Evolutionary conservation across 371 early-diverging fungal species (phyloP).

Genomic region (Mortierella polycephala): DNA sequence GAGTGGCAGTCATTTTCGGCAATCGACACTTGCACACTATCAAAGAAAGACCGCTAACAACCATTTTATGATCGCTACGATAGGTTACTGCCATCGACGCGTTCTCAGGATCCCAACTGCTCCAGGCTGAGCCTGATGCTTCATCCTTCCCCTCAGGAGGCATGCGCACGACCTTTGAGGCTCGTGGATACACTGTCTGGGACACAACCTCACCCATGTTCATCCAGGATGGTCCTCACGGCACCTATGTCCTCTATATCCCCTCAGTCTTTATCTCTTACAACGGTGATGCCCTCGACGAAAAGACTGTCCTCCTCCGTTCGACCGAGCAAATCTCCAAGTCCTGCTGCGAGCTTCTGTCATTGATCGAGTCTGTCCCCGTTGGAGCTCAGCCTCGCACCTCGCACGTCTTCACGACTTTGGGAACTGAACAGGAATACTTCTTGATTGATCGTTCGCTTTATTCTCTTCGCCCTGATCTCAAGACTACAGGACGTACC

Average conservation of each 20-base stretch:
- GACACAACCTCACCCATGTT: conserved; percentile 97
- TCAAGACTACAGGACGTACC: conserved; percentile 96
- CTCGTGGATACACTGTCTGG: conserved; percentile 99
- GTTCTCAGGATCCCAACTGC: conserved; percentile 95
- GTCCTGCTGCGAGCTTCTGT: conserved; percentile 81
- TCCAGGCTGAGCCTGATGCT: conserved; percentile 99
- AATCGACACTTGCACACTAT: neutral
- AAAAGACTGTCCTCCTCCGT: conserved; percentile 96
- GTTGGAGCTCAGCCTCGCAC: conserved; percentile 71
- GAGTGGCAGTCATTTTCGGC: neutral
- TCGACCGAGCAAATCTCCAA: conserved; percentile 88
- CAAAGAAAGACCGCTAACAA: neutral
- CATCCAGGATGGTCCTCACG: conserved; percentile 92
- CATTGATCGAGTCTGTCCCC: conserved; percentile 73
- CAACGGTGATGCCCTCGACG: conserved; percentile 98
- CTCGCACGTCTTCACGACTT: conserved; percentile 86
- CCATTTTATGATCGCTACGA: neutral
- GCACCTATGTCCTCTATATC: conserved; percentile 91
- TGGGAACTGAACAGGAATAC: conserved; percentile 98
- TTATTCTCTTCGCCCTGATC: conserved; percentile 93
- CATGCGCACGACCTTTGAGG: conserved; percentile 98
- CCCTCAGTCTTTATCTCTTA: conserved; percentile 98
- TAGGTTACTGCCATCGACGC: conserved; percentile 88
- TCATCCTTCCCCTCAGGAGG: conserved; percentile 99
- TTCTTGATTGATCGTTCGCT: conserved; percentile 95